These are phyloP conservation scores for Ploettnerulaceae sp. DNA, from an alignment of 2,329 filamentous ascomycete species.

Conservation along the genomic window DNA sequence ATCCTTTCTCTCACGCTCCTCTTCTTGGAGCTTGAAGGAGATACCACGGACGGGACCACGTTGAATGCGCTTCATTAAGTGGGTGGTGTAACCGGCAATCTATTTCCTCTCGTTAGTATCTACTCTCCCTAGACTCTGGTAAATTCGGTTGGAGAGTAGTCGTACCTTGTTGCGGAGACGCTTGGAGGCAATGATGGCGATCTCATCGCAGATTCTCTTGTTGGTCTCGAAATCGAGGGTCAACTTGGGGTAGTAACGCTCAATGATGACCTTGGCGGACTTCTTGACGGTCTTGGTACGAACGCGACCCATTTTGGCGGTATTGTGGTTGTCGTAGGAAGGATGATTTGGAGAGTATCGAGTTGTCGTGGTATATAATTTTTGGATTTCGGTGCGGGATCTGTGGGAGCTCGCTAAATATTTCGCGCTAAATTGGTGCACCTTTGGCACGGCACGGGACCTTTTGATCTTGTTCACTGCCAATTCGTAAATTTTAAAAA, in stretches of 20 bases:
- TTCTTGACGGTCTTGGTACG: conserved; percentile 40
- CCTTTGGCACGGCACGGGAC: no score
- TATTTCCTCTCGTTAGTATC: conserved; percentile 36
- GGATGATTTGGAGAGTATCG: conserved; percentile 3
- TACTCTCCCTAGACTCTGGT: not conserved
- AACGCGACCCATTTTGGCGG: conserved; percentile 40
- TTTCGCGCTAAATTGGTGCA: no score
- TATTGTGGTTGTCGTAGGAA: conserved; percentile 21
- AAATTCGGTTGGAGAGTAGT: not conserved
- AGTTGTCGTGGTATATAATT: conserved; percentile 12
- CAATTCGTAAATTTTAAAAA: no score
- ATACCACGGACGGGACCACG: conserved; percentile 98
- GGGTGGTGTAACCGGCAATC: conserved; percentile 98
- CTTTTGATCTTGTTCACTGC: no score
- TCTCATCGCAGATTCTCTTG: conserved; percentile 99
- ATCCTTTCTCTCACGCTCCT: conserved; percentile 99
- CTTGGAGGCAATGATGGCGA: conserved; percentile 98
- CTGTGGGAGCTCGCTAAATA: no score
- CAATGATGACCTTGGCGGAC: conserved; percentile 98
- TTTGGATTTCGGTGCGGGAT: conserved; percentile 3
- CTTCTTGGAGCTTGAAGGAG: conserved; percentile 99
- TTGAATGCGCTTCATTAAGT: conserved; percentile 99
- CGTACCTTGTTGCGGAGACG: conserved; percentile 96
- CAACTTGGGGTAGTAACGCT: conserved; percentile 95
- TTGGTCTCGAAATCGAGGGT: conserved; percentile 99